Conservation (phyloP, 2,329 filamentous ascomycete species). For the Elsinoe necatrix region DNA sequence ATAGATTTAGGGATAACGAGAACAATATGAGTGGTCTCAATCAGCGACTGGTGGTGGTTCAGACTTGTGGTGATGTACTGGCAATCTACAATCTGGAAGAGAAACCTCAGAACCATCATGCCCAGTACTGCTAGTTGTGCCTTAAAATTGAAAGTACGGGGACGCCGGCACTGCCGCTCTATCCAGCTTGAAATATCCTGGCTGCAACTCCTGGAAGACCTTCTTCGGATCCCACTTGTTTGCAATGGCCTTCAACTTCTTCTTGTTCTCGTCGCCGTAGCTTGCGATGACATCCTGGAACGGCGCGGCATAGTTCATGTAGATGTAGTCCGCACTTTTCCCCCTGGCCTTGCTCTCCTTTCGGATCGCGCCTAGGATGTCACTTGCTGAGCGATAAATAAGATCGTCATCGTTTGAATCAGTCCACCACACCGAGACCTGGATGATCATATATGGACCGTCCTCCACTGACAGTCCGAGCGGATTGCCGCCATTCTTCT, state of each 20-base stretch:
- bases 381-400: conserved; percentile 17
- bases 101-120: background rate
- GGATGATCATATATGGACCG: background rate
- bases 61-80: no score
- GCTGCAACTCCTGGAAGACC: conserved; percentile 21
- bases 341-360: conserved; percentile 12
- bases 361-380: conserved; percentile 15
- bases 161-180: background rate
- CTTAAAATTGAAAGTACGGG: background rate
- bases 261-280: conserved; percentile 21
- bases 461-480: conserved; percentile 6
- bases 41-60: no score
- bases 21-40: no score
- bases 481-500: conserved; percentile 12
- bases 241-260: conserved; percentile 18
- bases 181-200: conserved; percentile 22
- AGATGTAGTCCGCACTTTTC: conserved; percentile 16
- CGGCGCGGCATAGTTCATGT: conserved; percentile 21
- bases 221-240: conserved; percentile 20
- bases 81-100: no score
- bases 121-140: no score
- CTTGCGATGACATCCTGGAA: conserved; percentile 21
- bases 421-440: conserved; percentile 19
- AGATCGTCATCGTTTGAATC: conserved; percentile 19
- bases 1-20: no score